Evolutionary conservation across 2,329 filamentous ascomycete species (phyloP).

Genomic region (Talaromyces atroroseus): DNA sequence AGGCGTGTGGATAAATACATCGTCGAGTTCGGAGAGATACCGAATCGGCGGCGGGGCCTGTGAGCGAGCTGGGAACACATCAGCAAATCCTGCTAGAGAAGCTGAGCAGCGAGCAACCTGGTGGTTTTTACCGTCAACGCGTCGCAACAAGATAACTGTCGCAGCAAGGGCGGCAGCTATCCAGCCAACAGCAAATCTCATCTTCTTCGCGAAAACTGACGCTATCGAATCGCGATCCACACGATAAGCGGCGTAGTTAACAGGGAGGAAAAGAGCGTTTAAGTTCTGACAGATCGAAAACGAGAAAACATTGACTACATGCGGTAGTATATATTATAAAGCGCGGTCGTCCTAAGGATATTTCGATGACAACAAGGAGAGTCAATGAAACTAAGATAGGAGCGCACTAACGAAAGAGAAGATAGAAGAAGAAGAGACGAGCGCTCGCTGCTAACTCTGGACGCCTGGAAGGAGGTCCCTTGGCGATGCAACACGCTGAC

Average conservation of each 20-base stretch:
- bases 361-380: background rate
- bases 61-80: constrained; percentile 56
- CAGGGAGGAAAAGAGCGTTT: background rate
- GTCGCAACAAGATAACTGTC: constrained; percentile 5
- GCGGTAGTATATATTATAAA: background rate
- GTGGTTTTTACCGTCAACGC: constrained; percentile 4
- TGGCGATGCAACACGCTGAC: background rate
- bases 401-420: background rate
- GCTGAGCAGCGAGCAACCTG: background rate
- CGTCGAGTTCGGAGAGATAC: constrained; percentile 66
- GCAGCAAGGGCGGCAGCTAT: constrained; percentile 8
- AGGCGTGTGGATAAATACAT: constrained; percentile 70
- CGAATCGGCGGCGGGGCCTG: constrained; percentile 69
- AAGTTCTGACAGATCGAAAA: background rate
- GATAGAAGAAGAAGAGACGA: background rate
- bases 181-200: constrained; percentile 7
- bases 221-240: background rate
- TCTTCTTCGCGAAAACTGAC: background rate
- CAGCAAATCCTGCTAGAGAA: background rate
- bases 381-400: background rate
- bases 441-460: too few species aligned
- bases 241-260: background rate
- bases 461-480: background rate
- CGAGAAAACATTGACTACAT: background rate
- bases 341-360: background rate